These are phyloP conservation scores for Aspergillus hancockii DNA, from an alignment of 495 filamentous ascomycete species.

Conservation along the genomic window DNA sequence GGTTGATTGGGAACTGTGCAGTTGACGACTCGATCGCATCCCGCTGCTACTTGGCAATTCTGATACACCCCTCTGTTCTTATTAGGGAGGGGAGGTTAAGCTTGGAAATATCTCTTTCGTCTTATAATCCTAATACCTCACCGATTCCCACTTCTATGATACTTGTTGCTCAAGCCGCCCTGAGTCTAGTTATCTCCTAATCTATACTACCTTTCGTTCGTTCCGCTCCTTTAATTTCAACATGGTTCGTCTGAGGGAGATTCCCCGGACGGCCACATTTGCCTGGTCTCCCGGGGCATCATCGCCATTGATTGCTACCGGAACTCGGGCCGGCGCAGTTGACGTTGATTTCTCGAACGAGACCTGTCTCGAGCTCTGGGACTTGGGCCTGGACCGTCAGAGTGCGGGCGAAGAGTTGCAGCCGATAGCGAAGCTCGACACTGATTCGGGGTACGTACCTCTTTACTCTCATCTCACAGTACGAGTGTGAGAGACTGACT, in stretches of 20 bases:
- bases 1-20: conserved; percentile 28
- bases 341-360: conserved; percentile 97
- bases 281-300: conserved; percentile 85
- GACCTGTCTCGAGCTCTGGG: conserved; percentile 95
- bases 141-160: background rate
- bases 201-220: conserved; percentile 24
- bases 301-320: conserved; percentile 85
- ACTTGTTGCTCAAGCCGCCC: conserved; percentile 1
- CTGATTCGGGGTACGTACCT: conserved; percentile 78
- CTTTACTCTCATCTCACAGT: background rate
- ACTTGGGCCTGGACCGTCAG: conserved; percentile 74
- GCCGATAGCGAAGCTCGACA: conserved; percentile 77
- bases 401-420: conserved; percentile 79
- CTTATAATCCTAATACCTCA: conserved; percentile 10
- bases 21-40: conserved; percentile 18
- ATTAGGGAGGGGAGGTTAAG: conserved; percentile 25
- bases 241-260: conserved; percentile 95
- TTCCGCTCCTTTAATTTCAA: conserved; percentile 39
- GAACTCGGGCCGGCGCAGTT: conserved; percentile 90
- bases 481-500: conserved; percentile 14
- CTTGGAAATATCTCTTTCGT: conserved; percentile 14
- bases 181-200: conserved; percentile 14
- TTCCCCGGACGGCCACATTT: conserved; percentile 93
- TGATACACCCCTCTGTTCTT: conserved; percentile 22
- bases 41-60: conserved; percentile 16